phyloP scores from a whole-genome alignment of 148 eudicot genomes.

The Spergularia marina region DNA sequence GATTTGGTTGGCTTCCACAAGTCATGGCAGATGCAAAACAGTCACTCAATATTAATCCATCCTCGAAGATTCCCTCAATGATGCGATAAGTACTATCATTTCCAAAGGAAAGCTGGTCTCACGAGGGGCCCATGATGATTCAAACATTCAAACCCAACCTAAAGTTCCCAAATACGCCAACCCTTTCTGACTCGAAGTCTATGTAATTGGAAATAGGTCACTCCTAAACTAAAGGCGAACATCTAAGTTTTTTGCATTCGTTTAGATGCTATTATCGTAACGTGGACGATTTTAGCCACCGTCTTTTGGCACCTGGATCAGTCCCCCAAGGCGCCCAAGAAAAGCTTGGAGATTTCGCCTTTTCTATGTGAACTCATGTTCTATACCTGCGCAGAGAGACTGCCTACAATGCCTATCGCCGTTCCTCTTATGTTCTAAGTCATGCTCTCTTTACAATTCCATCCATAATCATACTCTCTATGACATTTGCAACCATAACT shows the following conservation, averaged over 20 bases:
- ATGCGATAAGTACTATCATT: slow-evolving; percentile 70
- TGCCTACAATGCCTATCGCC: slow-evolving; percentile 77
- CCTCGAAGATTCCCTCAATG: slow-evolving; percentile 44
- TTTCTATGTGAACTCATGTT: slow-evolving; percentile 89
- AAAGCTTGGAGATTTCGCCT: slow-evolving; percentile 67
- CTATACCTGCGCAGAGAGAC: too few relatives aligned
- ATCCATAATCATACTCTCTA: slow-evolving; percentile 54
- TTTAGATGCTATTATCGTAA: slow-evolving; percentile 57
- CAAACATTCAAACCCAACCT: slow-evolving; percentile 28
- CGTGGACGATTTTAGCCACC: slow-evolving; percentile 74
- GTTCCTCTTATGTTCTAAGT: slow-evolving; percentile 76
- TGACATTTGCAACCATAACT: slow-evolving; percentile 65
- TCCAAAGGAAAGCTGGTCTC: slow-evolving; percentile 78
- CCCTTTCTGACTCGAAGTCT: slow-evolving; percentile 67
- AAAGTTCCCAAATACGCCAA: slow-evolving; percentile 60
- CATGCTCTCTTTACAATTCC: slow-evolving; percentile 72
- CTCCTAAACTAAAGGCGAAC: slow-evolving; percentile 52
- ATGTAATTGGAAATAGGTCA: slow-evolving; percentile 63
- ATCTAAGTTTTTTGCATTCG: slow-evolving; percentile 66
- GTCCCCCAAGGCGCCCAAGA: slow-evolving; percentile 64
- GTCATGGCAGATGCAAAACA: slow-evolving; percentile 39
- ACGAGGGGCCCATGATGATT: slow-evolving; percentile 42
- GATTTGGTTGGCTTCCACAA: slow-evolving; percentile 52
- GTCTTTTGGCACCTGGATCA: slow-evolving; percentile 62
- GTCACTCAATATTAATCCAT: not conserved